Evolutionary conservation across 2,329 filamentous ascomycete genomes (phyloP).

Genomic region (Gnomoniopsis smithogilvyi): DNA sequence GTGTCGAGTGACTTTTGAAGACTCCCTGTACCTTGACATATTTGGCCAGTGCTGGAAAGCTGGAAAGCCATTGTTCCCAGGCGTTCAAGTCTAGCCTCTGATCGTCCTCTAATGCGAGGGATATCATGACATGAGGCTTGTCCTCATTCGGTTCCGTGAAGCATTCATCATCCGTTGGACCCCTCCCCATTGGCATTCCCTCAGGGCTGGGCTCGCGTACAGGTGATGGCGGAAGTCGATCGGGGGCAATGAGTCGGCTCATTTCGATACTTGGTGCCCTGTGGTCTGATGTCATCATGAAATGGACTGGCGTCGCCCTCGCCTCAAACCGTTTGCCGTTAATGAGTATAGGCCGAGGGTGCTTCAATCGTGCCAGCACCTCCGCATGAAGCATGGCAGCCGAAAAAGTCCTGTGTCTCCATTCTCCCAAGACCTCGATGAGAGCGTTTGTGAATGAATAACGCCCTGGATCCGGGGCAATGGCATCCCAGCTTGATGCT

Average conservation of each 20-base stretch:
- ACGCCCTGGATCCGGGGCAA: conserved; percentile 55
- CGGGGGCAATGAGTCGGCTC: conserved; percentile 34
- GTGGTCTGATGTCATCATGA: conserved; percentile 62
- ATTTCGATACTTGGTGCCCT: conserved; percentile 57
- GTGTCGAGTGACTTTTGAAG: conserved; percentile 59
- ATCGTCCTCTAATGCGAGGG: conserved; percentile 55
- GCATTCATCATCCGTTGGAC: conserved; percentile 16
- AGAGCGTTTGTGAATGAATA: conserved; percentile 59
- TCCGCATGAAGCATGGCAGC: conserved; percentile 61
- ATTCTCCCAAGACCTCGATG: conserved; percentile 57
- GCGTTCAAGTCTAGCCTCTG: conserved; percentile 54
- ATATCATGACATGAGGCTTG: conserved; percentile 59
- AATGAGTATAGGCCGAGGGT: conserved; percentile 54
- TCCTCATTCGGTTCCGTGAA: conserved; percentile 48
- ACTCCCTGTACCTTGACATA: conserved; percentile 60
- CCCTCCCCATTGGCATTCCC: conserved; percentile 16
- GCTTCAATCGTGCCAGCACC: conserved; percentile 56
- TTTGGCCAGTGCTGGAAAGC: conserved; percentile 55
- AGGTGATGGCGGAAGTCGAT: conserved; percentile 34
- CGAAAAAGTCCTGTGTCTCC: conserved; percentile 52
- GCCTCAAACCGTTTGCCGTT: conserved; percentile 57
- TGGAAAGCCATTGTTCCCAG: conserved; percentile 56
- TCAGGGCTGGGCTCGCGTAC: conserved; percentile 25
- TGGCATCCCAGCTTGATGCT: conserved; percentile 60
- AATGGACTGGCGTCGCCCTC: conserved; percentile 57